A percentile compares a stretch with the other conserved stretches of the same genome.
Evolutionary conservation across 1,139 yeast species (phyloP).

Genomic region (Yamadazyma siamensis): DNA sequence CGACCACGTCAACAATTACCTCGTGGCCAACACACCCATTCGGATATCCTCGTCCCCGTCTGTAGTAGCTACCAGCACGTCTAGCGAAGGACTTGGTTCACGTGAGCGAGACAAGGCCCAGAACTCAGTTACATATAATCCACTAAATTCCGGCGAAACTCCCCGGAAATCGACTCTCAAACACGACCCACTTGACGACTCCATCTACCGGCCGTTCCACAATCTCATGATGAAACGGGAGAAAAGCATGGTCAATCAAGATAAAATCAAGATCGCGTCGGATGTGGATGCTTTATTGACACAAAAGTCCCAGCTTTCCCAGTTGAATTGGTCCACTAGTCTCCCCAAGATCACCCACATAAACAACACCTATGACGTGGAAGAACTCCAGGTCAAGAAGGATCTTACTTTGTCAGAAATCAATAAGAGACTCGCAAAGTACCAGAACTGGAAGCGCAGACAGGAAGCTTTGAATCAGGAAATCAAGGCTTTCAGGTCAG

Average conservation of each 20-base stretch:
- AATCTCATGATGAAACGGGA: slow-evolving; percentile 66
- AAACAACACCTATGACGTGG: slow-evolving; percentile 39
- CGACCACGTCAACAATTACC: slow-evolving; percentile 25
- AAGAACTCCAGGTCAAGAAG: slow-evolving; percentile 51
- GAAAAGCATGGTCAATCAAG: slow-evolving; percentile 56
- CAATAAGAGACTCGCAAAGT: slow-evolving; percentile 42
- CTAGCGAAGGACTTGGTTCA: no score
- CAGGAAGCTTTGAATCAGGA: slow-evolving; percentile 25
- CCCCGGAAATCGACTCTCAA: slow-evolving; percentile 21
- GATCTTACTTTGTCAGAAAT: slow-evolving; percentile 52
- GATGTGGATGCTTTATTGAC: slow-evolving; percentile 50
- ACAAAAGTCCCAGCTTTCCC: slow-evolving; percentile 44
- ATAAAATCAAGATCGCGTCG: slow-evolving; percentile 44
- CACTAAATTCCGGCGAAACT: no score
- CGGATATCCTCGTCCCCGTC: slow-evolving; percentile 5
- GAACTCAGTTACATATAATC: no score
- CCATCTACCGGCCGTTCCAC: slow-evolving; percentile 48
- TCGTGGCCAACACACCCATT: slow-evolving; percentile 22
- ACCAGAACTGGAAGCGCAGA: slow-evolving; percentile 41
- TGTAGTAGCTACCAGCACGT: background rate
- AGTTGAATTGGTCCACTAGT: slow-evolving; percentile 53
- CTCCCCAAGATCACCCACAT: slow-evolving; percentile 55
- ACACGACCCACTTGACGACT: slow-evolving; percentile 46
- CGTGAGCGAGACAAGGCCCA: no score
- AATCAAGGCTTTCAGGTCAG: slow-evolving; percentile 19